phyloP scores from a whole-genome alignment of 2,329 filamentous ascomycete species.

The Arthrobotrys musiformis region DNA sequence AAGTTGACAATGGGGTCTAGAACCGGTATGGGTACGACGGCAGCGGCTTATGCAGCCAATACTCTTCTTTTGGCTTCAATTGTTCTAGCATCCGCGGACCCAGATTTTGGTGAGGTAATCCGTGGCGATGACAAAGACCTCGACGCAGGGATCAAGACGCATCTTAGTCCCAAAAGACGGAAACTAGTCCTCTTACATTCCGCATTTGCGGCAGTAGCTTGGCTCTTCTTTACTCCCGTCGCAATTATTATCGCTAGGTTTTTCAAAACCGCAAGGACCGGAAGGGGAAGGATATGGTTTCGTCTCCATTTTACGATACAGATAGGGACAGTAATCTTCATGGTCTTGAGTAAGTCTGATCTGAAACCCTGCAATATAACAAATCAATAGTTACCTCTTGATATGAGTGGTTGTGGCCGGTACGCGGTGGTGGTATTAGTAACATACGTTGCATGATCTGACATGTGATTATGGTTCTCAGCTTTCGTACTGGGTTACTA shows the following conservation, averaged over 20 bases:
- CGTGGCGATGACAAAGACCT: constrained; percentile 31
- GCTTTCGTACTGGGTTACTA: constrained; percentile 47
- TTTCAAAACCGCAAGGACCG: constrained; percentile 31
- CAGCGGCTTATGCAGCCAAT: not conserved
- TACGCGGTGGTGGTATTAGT: not conserved
- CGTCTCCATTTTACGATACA: constrained; percentile 43
- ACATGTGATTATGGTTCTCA: constrained; percentile 17
- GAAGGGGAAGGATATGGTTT: constrained; percentile 44
- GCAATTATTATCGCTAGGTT: constrained; percentile 46
- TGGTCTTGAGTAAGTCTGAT: constrained; percentile 49
- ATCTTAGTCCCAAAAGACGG: constrained; percentile 20
- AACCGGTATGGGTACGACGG: not conserved
- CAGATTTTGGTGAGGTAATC: constrained; percentile 40
- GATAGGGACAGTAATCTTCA: constrained; percentile 31
- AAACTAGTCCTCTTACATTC: constrained; percentile 34
- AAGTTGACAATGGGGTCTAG: not conserved
- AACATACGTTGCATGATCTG: not conserved
- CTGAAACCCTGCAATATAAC: not conserved
- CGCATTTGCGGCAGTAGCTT: constrained; percentile 35
- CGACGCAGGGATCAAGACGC: constrained; percentile 32
- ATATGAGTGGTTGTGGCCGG: no score
- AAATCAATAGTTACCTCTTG: not conserved
- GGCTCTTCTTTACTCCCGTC: constrained; percentile 32
- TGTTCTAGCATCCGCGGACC: not conserved
- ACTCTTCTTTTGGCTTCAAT: not conserved